Percentiles rank a stretch among this genome's conserved stretches.
These are phyloP conservation scores for Barnettozyma sp. DNA, from an alignment of 805 yeast species.

Conservation along the genomic window DNA sequence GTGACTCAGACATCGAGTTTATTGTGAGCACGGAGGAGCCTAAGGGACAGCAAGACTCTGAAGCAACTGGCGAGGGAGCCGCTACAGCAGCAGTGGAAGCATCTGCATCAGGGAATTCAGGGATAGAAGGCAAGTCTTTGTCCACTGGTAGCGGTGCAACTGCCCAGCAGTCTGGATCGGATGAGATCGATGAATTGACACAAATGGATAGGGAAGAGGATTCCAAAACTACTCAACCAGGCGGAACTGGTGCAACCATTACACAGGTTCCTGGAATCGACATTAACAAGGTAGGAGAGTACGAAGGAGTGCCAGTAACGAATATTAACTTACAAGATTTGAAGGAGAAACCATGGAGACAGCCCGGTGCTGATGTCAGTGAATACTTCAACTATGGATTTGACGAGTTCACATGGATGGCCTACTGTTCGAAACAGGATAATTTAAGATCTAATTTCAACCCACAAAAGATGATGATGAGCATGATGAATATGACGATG, in stretches of 20 bases:
- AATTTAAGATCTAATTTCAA: slow-evolving; percentile 71
- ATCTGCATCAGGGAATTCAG: slow-evolving; percentile 26
- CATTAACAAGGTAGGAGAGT: slow-evolving; percentile 64
- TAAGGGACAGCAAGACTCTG: slow-evolving; percentile 16
- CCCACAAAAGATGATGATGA: slow-evolving; percentile 71
- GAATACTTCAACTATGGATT: slow-evolving; percentile 97
- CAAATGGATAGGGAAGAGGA: slow-evolving; percentile 23
- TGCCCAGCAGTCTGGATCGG: too few species aligned
- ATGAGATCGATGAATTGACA: slow-evolving; percentile 29
- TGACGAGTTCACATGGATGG: slow-evolving; percentile 94
- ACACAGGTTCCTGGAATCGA: slow-evolving; percentile 45
- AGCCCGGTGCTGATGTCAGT: slow-evolving; percentile 91
- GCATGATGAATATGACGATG: slow-evolving; percentile 35
- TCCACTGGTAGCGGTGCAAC: too few species aligned
- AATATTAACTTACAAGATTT: slow-evolving; percentile 71
- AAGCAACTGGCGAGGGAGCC: slow-evolving; percentile 17
- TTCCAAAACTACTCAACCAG: slow-evolving; percentile 20
- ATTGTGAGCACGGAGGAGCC: slow-evolving; percentile 49
- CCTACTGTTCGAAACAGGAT: slow-evolving; percentile 85
- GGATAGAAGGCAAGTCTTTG: too few species aligned
- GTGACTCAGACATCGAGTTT: slow-evolving; percentile 73
- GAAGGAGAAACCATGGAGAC: slow-evolving; percentile 96
- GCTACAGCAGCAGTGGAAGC: slow-evolving; percentile 21
- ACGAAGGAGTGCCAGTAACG: slow-evolving; percentile 78
- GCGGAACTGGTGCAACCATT: slow-evolving; percentile 31